Evolutionary conservation across 1,284 basidiomycete genomes (phyloP).

Genomic region (Entoloma clypeatum): DNA sequence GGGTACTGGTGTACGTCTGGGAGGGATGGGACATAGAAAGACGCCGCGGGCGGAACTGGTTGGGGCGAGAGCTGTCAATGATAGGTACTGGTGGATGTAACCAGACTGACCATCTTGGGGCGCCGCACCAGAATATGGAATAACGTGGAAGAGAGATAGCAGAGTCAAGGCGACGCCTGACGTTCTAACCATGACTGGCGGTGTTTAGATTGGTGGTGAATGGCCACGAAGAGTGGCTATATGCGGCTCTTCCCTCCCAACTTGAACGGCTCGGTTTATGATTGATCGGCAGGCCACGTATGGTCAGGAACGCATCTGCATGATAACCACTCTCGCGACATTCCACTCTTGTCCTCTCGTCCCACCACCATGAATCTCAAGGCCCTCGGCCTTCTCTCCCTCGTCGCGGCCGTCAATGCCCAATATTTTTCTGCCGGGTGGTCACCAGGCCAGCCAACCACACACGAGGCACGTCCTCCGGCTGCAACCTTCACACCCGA

Average conservation of each 20-base stretch:
- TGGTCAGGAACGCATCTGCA: too few relatives aligned
- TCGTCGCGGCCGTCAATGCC: constrained; percentile 44
- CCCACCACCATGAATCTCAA: constrained; percentile 49
- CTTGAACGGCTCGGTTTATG: too few relatives aligned
- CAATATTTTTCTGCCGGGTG: constrained; percentile 79
- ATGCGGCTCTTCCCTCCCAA: too few relatives aligned
- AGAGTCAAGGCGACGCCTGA: constrained; percentile 12
- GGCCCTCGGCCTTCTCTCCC: constrained; percentile 31
- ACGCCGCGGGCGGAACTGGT: constrained; percentile 73
- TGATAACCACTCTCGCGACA: too few relatives aligned
- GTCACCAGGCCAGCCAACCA: constrained; percentile 61
- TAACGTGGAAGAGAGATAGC: constrained; percentile 9
- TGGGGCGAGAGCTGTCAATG: constrained; percentile 7
- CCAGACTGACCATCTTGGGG: constrained; percentile 46
- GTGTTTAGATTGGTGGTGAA: too few relatives aligned
- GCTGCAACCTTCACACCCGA: constrained; percentile 16
- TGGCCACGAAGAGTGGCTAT: too few relatives aligned
- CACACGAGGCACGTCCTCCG: constrained; percentile 23
- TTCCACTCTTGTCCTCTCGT: too few relatives aligned
- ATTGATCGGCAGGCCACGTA: too few relatives aligned
- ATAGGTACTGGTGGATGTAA: background rate
- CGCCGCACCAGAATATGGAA: constrained; percentile 30
- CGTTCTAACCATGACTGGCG: too few relatives aligned
- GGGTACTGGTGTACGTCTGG: constrained; percentile 74
- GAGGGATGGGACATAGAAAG: constrained; percentile 77